phyloP scores from a whole-genome alignment of 768 basidiomycete genomes.

The Myochromella boudieri region DNA sequence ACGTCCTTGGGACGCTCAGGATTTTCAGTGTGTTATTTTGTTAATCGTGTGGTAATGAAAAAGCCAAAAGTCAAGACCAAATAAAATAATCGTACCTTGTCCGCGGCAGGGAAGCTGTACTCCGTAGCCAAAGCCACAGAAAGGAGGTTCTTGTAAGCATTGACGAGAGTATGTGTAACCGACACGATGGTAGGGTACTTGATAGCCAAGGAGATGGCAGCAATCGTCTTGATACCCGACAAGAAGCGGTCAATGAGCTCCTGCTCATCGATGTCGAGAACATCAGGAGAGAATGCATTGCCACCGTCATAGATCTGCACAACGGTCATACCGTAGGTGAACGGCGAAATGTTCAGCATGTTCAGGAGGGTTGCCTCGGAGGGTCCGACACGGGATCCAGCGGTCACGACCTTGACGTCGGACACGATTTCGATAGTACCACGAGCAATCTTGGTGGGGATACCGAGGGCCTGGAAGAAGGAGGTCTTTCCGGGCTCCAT shows the following conservation, averaged over 20 bases:
- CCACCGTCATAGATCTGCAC: slow-evolving; percentile 95
- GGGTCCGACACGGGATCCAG: slow-evolving; percentile 90
- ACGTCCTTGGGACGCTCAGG: slow-evolving; percentile 59
- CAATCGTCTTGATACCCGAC: slow-evolving; percentile 92
- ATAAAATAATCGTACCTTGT: slow-evolving; percentile 67
- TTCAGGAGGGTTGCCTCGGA: slow-evolving; percentile 98
- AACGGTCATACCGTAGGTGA: slow-evolving; percentile 99
- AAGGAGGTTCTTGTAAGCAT: slow-evolving; percentile 98
- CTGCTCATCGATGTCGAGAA: slow-evolving; percentile 91
- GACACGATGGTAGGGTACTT: slow-evolving; percentile 96
- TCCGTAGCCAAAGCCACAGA: slow-evolving; percentile 89
- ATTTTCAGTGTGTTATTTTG: slow-evolving; percentile 79
- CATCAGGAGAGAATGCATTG: slow-evolving; percentile 84
- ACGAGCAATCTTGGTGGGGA: slow-evolving; percentile 99
- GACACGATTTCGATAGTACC: slow-evolving; percentile 99
- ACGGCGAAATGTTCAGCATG: slow-evolving; percentile 99
- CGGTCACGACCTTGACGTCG: slow-evolving; percentile 92
- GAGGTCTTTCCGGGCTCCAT: slow-evolving; percentile 99
- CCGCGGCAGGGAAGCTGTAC: slow-evolving; percentile 90
- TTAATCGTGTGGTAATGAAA: slow-evolving; percentile 27
- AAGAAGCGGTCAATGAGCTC: slow-evolving; percentile 92
- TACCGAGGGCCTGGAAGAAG: slow-evolving; percentile 99
- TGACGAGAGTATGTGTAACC: slow-evolving; percentile 92
- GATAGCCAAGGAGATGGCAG: slow-evolving; percentile 92
- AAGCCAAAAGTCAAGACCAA: slow-evolving; percentile 14